These are phyloP conservation scores for Ganoderma meredithae DNA, from an alignment of 1,284 basidiomycete species.

Conservation along the genomic window DNA sequence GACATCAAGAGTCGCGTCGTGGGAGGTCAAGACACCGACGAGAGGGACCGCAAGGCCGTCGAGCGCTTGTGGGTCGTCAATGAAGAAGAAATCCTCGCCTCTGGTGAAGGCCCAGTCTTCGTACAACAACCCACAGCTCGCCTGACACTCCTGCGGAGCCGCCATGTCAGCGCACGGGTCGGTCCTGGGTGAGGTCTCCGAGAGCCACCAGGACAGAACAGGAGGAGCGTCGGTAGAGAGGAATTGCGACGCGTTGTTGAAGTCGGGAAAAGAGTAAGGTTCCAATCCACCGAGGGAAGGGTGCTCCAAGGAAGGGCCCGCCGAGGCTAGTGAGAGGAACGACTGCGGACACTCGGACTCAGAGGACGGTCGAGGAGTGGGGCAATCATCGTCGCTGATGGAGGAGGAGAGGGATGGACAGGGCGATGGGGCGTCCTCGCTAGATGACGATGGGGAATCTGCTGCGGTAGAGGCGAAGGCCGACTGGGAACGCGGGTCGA, in stretches of 20 bases:
- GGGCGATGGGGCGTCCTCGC: neutral
- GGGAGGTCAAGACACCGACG: neutral
- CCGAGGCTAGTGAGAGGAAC: neutral
- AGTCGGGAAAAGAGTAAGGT: neutral
- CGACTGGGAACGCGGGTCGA: neutral
- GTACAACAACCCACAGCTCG: neutral
- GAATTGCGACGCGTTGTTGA: neutral
- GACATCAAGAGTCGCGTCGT: neutral
- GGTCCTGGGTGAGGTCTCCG: neutral
- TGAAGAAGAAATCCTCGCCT: neutral
- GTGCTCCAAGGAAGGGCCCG: neutral
- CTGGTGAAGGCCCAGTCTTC: constrained; percentile 2
- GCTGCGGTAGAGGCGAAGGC: neutral
- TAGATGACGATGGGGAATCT: neutral
- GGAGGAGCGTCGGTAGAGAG: neutral
- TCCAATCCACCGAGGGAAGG: neutral
- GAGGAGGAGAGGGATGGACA: neutral
- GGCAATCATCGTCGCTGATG: neutral
- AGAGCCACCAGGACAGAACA: neutral
- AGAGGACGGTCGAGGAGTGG: neutral
- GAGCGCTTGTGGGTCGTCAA: neutral
- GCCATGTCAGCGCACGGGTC: neutral
- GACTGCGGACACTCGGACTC: neutral
- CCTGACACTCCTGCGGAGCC: neutral
- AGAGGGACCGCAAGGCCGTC: neutral